Evolutionary conservation across 345 rosid genomes (phyloP), one percentile per base, ranked within the genome.

Genomic region (Citrus australasica): DNA sequence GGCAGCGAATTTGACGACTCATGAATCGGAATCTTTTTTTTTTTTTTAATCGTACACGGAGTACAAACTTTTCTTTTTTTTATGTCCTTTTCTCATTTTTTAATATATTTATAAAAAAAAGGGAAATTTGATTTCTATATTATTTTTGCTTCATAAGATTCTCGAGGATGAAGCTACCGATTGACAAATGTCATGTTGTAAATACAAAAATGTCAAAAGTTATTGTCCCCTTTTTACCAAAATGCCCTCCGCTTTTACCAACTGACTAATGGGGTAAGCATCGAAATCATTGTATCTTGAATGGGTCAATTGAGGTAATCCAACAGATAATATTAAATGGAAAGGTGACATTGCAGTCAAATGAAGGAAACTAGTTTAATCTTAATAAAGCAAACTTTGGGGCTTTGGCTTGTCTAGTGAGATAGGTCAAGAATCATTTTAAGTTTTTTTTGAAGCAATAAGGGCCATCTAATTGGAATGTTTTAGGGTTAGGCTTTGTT

Each of bases 391-490:
- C 27, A 11, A 27, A 4, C 56, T 16, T 16, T 38, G 62, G 25
- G 35, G 69, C 33, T 46, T 46, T 46, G 51, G 51, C 51, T 76
- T 67, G 40, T 24, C 1, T 30, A 3, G 19, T 24, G n/a, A 55
- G 46, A 19, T 38, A 46, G 69, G 62, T 69, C 79, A 67, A 78
- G 80, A 75, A 74, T 65, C 67, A 75, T 53, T 51, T 58, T 64
- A 38, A 37, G 42, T 61, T 53, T 42, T 13, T 14, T 21, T 33
- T 25, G 68, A 68, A 28, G 59, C 71, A 37, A 40, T 37, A 24
- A 79, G 76, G 67, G 83, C 74, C 82, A 74, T 76, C 83, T 24
- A 77, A 48, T 22, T 79, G 42, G 85, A 86, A 81, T 72, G 65
- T 71, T 33, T 53, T 53, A 71, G 25, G 59, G 58, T 3, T 53